phyloP scores from a whole-genome alignment of 768 basidiomycete genomes.

The Collybiopsis confluens region DNA sequence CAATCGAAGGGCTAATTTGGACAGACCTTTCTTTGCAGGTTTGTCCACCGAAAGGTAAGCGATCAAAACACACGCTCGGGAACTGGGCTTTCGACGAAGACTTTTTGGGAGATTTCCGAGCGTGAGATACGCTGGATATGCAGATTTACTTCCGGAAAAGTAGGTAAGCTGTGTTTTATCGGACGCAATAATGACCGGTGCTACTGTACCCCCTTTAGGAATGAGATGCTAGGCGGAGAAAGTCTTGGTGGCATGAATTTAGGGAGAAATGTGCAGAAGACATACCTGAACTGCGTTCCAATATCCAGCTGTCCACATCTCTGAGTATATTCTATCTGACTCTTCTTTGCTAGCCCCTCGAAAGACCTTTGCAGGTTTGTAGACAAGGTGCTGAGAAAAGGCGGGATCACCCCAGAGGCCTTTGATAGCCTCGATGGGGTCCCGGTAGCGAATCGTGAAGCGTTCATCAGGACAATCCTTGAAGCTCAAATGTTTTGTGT shows the following conservation, averaged over 20 bases:
- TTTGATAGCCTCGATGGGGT: constrained; percentile 9
- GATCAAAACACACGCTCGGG: neutral
- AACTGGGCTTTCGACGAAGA: constrained; percentile 13
- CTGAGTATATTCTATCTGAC: neutral
- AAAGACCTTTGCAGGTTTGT: constrained; percentile 17
- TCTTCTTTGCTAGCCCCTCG: neutral
- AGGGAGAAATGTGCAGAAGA: no score
- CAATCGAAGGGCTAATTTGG: neutral
- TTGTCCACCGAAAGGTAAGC: neutral
- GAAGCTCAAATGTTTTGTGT: neutral
- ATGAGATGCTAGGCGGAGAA: neutral
- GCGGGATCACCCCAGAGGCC: constrained; percentile 2
- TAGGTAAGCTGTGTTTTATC: constrained; percentile 29
- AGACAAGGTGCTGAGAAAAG: constrained; percentile 10
- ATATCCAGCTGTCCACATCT: neutral
- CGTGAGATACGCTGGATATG: constrained; percentile 30
- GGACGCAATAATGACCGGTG: constrained; percentile 26
- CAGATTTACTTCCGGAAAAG: constrained; percentile 23
- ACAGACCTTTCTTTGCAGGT: neutral
- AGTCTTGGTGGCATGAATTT: neutral
- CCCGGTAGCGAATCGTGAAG: constrained; percentile 8
- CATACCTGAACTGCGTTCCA: neutral
- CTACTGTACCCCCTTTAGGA: constrained; percentile 12
- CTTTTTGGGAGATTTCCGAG: constrained; percentile 26
- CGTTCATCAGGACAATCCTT: neutral